Conservation (phyloP, 2,329 filamentous ascomycete genomes). For the Elsinoe arachidis region DNA sequence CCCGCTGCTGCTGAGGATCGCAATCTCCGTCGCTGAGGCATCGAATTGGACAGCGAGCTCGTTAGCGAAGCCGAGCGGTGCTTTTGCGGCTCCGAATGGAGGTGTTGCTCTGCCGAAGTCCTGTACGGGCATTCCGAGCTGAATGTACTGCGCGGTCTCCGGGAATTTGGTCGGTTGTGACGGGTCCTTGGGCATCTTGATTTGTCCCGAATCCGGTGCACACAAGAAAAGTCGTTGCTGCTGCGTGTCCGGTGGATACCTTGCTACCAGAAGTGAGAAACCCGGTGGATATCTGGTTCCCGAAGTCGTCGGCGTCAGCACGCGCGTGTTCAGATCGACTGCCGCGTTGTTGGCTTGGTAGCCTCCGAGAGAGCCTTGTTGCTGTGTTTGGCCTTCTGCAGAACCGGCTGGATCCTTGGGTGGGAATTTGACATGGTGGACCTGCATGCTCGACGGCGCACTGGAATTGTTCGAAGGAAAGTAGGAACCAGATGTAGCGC, state of each 20-base stretch:
- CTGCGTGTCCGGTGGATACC: slow-evolving; percentile 26
- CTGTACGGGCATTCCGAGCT: slow-evolving; percentile 64
- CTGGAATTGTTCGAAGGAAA: slow-evolving; percentile 52
- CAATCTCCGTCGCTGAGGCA: slow-evolving; percentile 69
- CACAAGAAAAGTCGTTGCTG: slow-evolving; percentile 69
- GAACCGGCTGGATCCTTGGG: slow-evolving; percentile 40
- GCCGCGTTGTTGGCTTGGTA: slow-evolving; percentile 18
- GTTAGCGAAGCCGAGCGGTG: slow-evolving; percentile 78
- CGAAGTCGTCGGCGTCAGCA: slow-evolving; percentile 29
- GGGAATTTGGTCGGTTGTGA: slow-evolving; percentile 48
- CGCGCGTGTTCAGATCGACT: slow-evolving; percentile 28
- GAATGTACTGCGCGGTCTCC: slow-evolving; percentile 74
- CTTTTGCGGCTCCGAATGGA: slow-evolving; percentile 59
- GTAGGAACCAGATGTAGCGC: slow-evolving; percentile 70
- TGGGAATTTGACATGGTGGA: slow-evolving; percentile 94
- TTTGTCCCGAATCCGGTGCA: slow-evolving; percentile 78
- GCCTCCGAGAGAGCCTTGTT: slow-evolving; percentile 6
- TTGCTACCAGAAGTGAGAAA: slow-evolving; percentile 80
- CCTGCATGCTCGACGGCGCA: slow-evolving; percentile 78
- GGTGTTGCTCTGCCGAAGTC: slow-evolving; percentile 69
- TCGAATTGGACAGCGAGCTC: slow-evolving; percentile 97
- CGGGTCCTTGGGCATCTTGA: slow-evolving; percentile 41
- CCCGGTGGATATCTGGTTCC: slow-evolving; percentile 65
- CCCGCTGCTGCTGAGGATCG: slow-evolving; percentile 82
- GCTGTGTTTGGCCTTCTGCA: slow-evolving; percentile 16